Percentiles rank a stretch among this genome's conserved stretches.
Evolutionary conservation across 2,329 filamentous ascomycete species (phyloP).

Genomic region (Fusarium caatingaense): DNA sequence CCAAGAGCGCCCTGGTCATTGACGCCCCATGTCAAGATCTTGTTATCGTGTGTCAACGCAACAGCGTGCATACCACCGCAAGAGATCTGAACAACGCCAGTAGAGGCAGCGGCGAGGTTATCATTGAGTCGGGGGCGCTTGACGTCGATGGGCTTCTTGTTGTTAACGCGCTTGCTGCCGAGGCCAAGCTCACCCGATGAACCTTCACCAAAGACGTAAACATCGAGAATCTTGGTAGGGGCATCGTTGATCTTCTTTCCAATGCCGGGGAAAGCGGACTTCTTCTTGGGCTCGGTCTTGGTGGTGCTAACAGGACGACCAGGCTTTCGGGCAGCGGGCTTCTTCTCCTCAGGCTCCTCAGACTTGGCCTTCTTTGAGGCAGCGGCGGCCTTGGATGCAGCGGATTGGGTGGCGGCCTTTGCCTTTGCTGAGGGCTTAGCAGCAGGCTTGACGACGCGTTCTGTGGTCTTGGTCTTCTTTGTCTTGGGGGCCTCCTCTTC

Average conservation of each 20-base stretch:
- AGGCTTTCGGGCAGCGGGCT: constrained; percentile 37
- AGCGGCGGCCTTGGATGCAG: constrained; percentile 45
- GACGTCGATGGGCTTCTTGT: constrained; percentile 74
- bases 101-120: constrained; percentile 67
- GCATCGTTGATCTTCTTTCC: constrained; percentile 78
- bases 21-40: constrained; percentile 87
- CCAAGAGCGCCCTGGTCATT: constrained; percentile 87
- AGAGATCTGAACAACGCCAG: constrained; percentile 81
- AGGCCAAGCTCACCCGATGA: constrained; percentile 85
- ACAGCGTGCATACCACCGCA: constrained; percentile 86
- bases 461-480: constrained; percentile 45
- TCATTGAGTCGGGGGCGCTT: constrained; percentile 88
- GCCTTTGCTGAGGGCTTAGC: constrained; percentile 45
- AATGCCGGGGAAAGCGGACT: constrained; percentile 58
- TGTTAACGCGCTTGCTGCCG: constrained; percentile 72
- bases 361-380: constrained; percentile 44
- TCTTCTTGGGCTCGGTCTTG: constrained; percentile 42
- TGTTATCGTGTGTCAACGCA: constrained; percentile 82
- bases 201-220: constrained; percentile 86
- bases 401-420: constrained; percentile 35
- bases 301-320: constrained; percentile 19
- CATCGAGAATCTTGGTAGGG: constrained; percentile 72
- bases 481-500: constrained; percentile 45
- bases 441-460: constrained; percentile 44
- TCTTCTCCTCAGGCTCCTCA: constrained; percentile 62